Evolutionary conservation across 345 rosid genomes (phyloP), one percentile per base, ranked within the genome.

Genomic region (Melaleuca quinquenervia): DNA sequence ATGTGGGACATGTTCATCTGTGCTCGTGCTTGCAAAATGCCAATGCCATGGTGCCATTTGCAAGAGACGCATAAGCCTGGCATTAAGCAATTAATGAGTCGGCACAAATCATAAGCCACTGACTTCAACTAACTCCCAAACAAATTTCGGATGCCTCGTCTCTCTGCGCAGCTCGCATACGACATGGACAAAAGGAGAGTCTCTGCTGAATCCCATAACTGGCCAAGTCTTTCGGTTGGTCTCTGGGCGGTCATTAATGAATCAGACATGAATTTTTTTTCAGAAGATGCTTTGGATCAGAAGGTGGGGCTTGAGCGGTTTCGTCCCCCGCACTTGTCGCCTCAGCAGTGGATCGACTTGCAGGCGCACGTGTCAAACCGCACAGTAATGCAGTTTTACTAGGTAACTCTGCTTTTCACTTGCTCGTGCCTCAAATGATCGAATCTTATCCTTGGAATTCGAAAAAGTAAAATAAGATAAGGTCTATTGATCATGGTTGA

Each of bases 1-100:
- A 55, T 56, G 93, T 89, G 94, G 94, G 97, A 84, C 91, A 85
- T 86, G 64, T 82, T 56, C 55, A 50, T 87, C 16, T 70, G 56
- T 45, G 84, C 52, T 89, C 62, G 45, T 48, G 85, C 80, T 54
- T 12, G 41, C 26, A 56, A 51, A 29, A 52, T 82, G 84, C 58
- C 60, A 50, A 44, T 53, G 53, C 84, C 3, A 53, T 82, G 44
- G 32, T 56, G n/a, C 60, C 84, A 70, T 41, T 36, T 11, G 80
- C 14, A 21, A 36, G 80, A 18, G 48, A 36, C 18, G 80, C 80
- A 18, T 24, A 82, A 36, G 84, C 50, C 45, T 36, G 84, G 78
- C 75, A 41, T 64, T 32, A 20, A 12, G 84, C 70, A 84, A 49
- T 82, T 86, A 88, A 50, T n/a, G 75, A 74, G 90, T 62, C 87